phyloP scores from a whole-genome alignment of 73 alveolate genomes.

The Paramecium sexaurelia region DNA sequence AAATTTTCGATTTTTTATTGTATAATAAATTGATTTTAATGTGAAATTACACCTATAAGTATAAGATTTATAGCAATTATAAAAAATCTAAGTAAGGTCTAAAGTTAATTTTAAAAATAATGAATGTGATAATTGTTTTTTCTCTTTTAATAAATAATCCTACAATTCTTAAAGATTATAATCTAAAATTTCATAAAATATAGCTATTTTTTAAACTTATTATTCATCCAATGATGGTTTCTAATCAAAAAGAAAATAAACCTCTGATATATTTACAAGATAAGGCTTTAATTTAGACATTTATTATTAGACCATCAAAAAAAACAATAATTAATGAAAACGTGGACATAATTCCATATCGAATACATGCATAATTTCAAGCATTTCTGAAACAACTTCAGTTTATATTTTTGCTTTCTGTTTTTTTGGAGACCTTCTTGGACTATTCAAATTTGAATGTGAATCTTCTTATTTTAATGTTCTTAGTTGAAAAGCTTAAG shows the following conservation, averaged over 20 bases:
- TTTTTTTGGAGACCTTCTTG: neutral
- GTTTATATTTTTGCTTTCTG: neutral
- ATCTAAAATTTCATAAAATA: neutral
- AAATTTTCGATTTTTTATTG: neutral
- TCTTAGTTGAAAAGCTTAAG: neutral
- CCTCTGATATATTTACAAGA: neutral
- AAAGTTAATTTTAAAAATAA: neutral
- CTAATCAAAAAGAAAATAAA: neutral
- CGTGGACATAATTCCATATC: neutral
- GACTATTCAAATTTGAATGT: neutral
- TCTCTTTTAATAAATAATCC: neutral
- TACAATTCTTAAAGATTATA: neutral
- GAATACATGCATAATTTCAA: neutral
- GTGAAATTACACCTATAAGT: slow-evolving; percentile 7
- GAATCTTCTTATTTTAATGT: neutral
- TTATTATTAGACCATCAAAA: neutral
- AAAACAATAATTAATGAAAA: neutral
- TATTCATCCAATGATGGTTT: neutral
- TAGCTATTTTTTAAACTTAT: neutral
- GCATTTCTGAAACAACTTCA: neutral
- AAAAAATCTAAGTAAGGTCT: neutral
- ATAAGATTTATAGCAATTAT: neutral
- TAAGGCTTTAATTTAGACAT: neutral
- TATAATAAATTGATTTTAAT: neutral
- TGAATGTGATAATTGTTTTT: neutral